A percentile compares a stretch with the other conserved stretches of the same genome.
phyloP scores from a whole-genome alignment of 352 stramenopile genomes.

The Phytophthora chlamydospora region DNA sequence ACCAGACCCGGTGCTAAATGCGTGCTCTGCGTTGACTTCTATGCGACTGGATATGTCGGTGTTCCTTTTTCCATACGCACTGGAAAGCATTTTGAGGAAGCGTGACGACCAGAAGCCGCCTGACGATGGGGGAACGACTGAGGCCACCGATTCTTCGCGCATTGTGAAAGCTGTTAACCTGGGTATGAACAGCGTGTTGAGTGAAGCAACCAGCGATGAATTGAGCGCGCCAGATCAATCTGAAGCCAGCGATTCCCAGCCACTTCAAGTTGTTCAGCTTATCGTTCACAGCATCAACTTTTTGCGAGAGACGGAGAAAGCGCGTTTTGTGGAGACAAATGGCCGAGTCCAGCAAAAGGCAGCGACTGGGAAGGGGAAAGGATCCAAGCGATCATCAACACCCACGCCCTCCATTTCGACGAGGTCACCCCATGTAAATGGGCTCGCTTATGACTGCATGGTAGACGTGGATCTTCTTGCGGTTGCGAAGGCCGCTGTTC shows the following conservation, averaged over 20 bases:
- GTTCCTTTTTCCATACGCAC: slow-evolving; percentile 77
- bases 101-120: slow-evolving; percentile 6
- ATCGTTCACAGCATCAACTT: slow-evolving; percentile 85
- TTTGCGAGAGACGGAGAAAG: slow-evolving; percentile 78
- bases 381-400: slow-evolving; percentile 17
- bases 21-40: slow-evolving; percentile 46
- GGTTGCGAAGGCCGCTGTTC: slow-evolving; percentile 66
- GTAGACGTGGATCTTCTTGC: slow-evolving; percentile 69
- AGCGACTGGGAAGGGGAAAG: slow-evolving; percentile 22
- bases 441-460: slow-evolving; percentile 59
- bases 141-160: slow-evolving; percentile 5
- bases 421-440: slow-evolving; percentile 21
- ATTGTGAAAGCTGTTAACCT: slow-evolving; percentile 40
- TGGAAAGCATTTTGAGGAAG: slow-evolving; percentile 48
- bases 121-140: neutral
- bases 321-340: slow-evolving; percentile 72
- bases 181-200: slow-evolving; percentile 52
- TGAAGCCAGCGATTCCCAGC: slow-evolving; percentile 21
- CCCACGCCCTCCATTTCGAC: neutral
- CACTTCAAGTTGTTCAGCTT: slow-evolving; percentile 62
- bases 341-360: slow-evolving; percentile 24
- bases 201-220: slow-evolving; percentile 10
- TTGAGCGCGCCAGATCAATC: neutral
- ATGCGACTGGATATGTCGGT: slow-evolving; percentile 65
- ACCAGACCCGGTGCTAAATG: slow-evolving; percentile 54